phyloP scores from a whole-genome alignment of 192 early-diverging fungal species.

The Rhizophagus clarus region DNA sequence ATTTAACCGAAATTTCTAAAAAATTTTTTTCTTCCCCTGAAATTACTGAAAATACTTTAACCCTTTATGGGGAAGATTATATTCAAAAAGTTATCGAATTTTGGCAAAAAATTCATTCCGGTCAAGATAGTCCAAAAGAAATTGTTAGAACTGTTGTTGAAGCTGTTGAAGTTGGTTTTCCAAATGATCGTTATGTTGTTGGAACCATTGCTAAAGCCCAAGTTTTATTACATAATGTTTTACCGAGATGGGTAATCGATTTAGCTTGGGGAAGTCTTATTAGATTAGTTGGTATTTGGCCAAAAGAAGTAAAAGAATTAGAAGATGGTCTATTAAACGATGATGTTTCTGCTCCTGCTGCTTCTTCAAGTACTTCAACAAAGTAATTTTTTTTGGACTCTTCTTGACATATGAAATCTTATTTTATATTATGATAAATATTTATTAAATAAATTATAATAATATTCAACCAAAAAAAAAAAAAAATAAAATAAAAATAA shows the following conservation, averaged over 20 bases:
- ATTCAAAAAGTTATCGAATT: slow-evolving; percentile 30
- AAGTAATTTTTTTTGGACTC: neutral
- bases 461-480: too few species aligned
- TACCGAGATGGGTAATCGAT: slow-evolving; percentile 32
- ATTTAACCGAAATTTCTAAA: slow-evolving; percentile 19
- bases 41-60: slow-evolving; percentile 26
- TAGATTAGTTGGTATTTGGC: slow-evolving; percentile 33
- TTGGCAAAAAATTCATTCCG: slow-evolving; percentile 27
- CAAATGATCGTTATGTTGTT: slow-evolving; percentile 32
- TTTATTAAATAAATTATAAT: neutral
- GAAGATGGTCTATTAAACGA: slow-evolving; percentile 16
- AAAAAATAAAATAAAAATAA: too few species aligned
- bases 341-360: neutral
- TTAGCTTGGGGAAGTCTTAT: slow-evolving; percentile 35
- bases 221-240: slow-evolving; percentile 25
- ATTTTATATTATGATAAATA: neutral
- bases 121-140: slow-evolving; percentile 14
- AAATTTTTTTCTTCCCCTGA: slow-evolving; percentile 26
- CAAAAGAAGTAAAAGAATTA: slow-evolving; percentile 32
- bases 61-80: slow-evolving; percentile 30
- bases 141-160: slow-evolving; percentile 25
- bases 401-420: neutral
- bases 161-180: slow-evolving; percentile 32
- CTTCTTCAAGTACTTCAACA: neutral
- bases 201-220: slow-evolving; percentile 27